Evolutionary conservation across 305 asterid genomes (phyloP).

Genomic region (Salvia sclarea): DNA sequence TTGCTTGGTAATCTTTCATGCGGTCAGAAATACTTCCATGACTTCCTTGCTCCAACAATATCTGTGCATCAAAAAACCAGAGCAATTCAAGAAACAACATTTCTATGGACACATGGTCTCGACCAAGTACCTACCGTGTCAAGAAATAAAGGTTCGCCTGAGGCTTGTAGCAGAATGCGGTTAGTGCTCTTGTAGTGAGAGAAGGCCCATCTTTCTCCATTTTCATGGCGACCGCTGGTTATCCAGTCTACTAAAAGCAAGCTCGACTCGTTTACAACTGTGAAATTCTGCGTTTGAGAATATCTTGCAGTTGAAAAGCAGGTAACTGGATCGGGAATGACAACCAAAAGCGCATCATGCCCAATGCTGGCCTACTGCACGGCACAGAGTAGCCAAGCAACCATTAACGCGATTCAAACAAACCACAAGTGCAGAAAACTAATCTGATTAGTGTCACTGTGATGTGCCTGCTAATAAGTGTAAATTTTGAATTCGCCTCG

Average conservation of each 20-base stretch:
- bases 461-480: too few species aligned
- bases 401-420: slow-evolving; percentile 14
- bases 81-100: slow-evolving; percentile 26
- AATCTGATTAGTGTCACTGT: too few species aligned
- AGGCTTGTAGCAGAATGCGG: slow-evolving; percentile 53
- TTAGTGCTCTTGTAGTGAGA: slow-evolving; percentile 77
- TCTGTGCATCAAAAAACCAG: slow-evolving; percentile 48
- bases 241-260: slow-evolving; percentile 95
- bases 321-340: slow-evolving; percentile 95
- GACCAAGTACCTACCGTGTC: slow-evolving; percentile 83
- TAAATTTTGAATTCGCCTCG: background rate
- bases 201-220: slow-evolving; percentile 92
- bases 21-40: slow-evolving; percentile 56
- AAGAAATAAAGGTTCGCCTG: slow-evolving; percentile 70
- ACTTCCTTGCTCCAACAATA: slow-evolving; percentile 66
- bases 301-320: slow-evolving; percentile 92
- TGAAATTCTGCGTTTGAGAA: slow-evolving; percentile 76
- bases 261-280: slow-evolving; percentile 56
- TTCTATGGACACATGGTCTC: too few species aligned
- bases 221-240: slow-evolving; percentile 92
- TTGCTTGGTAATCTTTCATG: slow-evolving; percentile 75
- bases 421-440: too few species aligned
- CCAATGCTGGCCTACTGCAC: slow-evolving; percentile 81
- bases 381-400: slow-evolving; percentile 48
- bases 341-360: slow-evolving; percentile 64